Conservation (phyloP, 306 rosid species). For the Glycine tomentella region DNA sequence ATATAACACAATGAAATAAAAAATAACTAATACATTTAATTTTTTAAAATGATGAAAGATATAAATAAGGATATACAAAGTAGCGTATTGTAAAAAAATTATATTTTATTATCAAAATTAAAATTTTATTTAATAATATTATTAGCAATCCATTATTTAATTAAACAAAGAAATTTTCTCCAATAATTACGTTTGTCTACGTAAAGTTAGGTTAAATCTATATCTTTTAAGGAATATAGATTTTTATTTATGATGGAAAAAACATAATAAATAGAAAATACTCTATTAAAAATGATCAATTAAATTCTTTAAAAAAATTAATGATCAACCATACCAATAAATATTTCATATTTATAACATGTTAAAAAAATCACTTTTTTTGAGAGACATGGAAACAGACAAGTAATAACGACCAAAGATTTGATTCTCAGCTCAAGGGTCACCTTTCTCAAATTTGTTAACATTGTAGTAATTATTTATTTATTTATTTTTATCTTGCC, state of each 20-base stretch:
- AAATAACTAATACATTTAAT: neutral
- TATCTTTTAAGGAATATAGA: neutral
- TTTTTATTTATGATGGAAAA: too few relatives aligned
- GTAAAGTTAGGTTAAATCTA: too few relatives aligned
- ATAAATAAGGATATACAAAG: neutral
- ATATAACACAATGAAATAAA: neutral
- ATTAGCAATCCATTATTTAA: neutral
- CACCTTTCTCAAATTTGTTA: neutral
- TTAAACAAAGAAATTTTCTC: neutral
- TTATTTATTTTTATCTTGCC: neutral
- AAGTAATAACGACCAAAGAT: constrained; percentile 22
- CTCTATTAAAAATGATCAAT: too few relatives aligned
- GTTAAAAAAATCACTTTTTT: neutral
- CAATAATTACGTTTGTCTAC: too few relatives aligned
- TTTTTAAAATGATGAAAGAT: neutral
- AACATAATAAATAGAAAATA: too few relatives aligned
- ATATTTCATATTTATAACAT: neutral
- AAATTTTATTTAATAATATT: too few relatives aligned
- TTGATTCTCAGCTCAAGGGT: neutral
- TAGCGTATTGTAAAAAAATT: neutral
- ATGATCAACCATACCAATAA: neutral
- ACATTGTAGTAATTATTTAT: too few relatives aligned
- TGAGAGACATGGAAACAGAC: constrained; percentile 9
- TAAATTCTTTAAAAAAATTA: too few relatives aligned
- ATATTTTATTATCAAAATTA: neutral